A percentile compares a stretch with the other conserved stretches of the same genome.
Conservation (phyloP, 495 filamentous ascomycete species). For the Echria macrotheca region DNA sequence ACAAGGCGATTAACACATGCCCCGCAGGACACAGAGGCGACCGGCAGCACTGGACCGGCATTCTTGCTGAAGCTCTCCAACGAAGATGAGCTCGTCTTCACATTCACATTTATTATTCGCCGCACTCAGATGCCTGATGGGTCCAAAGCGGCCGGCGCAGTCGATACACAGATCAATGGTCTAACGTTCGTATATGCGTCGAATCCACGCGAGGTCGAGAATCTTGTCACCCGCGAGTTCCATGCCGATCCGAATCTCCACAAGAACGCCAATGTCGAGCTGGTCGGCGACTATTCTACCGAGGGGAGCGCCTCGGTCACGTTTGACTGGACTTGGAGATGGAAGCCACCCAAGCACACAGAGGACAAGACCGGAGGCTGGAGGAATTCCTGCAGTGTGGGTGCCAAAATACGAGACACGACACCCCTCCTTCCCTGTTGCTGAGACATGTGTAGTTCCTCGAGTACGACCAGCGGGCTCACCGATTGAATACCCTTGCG, state of each 20-base stretch:
- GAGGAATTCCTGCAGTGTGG: slow-evolving; percentile 86
- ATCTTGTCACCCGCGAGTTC: slow-evolving; percentile 88
- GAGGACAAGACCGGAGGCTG: slow-evolving; percentile 90
- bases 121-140: slow-evolving; percentile 49
- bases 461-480: slow-evolving; percentile 91
- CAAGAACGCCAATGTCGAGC: slow-evolving; percentile 90
- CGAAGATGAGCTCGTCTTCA: slow-evolving; percentile 87
- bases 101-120: slow-evolving; percentile 84
- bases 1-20: slow-evolving; percentile 9
- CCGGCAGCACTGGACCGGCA: slow-evolving; percentile 52
- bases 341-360: slow-evolving; percentile 77
- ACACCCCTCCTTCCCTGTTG: slow-evolving; percentile 2
- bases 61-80: slow-evolving; percentile 84
- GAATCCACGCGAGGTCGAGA: slow-evolving; percentile 80
- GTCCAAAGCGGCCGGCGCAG: slow-evolving; percentile 40
- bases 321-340: slow-evolving; percentile 94
- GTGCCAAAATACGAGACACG: slow-evolving; percentile 22
- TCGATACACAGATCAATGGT: slow-evolving; percentile 76
- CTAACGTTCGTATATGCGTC: slow-evolving; percentile 90
- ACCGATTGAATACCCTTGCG: slow-evolving; percentile 80
- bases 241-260: slow-evolving; percentile 96
- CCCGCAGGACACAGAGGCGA: slow-evolving; percentile 70
- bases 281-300: slow-evolving; percentile 75
- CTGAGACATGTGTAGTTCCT: slow-evolving; percentile 58
- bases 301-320: slow-evolving; percentile 74